phyloP scores from a whole-genome alignment of 1,284 basidiomycete species.

The Pseudozyma flocculosa region DNA sequence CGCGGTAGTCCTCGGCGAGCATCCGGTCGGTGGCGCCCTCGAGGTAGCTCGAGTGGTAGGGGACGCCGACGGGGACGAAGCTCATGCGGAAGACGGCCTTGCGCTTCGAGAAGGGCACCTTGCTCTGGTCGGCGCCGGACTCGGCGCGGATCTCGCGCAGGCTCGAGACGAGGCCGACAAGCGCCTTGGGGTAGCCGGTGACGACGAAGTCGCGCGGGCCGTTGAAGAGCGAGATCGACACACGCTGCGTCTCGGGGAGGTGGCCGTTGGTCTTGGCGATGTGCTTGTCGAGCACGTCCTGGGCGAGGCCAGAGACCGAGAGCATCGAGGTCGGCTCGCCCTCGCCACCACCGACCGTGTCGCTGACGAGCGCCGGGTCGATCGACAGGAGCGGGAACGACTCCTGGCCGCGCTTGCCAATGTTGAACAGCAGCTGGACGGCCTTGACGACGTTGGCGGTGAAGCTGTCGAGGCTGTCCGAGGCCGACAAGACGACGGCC shows the following conservation, averaged over 20 bases:
- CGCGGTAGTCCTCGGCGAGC: conserved; percentile 69
- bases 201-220: conserved; percentile 88
- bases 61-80: conserved; percentile 90
- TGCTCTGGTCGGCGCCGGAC: conserved; percentile 85
- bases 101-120: conserved; percentile 86
- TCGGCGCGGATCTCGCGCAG: conserved; percentile 86
- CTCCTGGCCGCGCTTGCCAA: conserved; percentile 87
- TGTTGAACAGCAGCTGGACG: conserved; percentile 87
- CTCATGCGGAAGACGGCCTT: conserved; percentile 90
- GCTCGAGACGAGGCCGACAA: conserved; percentile 88
- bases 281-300: conserved; percentile 72
- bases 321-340: conserved; percentile 93
- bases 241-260: conserved; percentile 72
- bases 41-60: conserved; percentile 90
- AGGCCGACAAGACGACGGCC: conserved; percentile 80
- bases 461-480: conserved; percentile 73
- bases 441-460: conserved; percentile 77
- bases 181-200: conserved; percentile 85
- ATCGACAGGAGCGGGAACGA: conserved; percentile 90
- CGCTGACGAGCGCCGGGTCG: conserved; percentile 82
- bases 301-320: conserved; percentile 76
- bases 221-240: conserved; percentile 87
- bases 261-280: conserved; percentile 85
- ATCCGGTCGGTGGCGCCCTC: conserved; percentile 74
- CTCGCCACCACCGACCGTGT: conserved; percentile 87